Conservation (phyloP, 495 filamentous ascomycete genomes). For the Chaetomium tenue region DNA sequence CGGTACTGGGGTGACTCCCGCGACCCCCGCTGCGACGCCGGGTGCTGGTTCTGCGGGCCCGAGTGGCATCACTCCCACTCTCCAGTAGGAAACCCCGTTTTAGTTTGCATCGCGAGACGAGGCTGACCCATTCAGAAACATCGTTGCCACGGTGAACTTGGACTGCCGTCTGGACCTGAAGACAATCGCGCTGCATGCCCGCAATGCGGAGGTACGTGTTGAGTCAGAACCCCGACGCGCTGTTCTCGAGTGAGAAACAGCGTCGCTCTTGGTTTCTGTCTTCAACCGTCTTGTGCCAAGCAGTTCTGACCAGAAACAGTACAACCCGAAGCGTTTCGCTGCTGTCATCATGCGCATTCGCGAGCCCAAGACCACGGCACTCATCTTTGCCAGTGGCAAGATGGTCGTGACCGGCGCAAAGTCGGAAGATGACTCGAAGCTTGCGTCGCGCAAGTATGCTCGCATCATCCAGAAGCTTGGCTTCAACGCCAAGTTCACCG, state of each 20-base stretch:
- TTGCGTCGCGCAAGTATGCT: constrained; percentile 96
- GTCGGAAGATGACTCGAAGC: constrained; percentile 95
- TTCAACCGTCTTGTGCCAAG: constrained; percentile 37
- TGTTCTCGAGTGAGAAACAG: constrained; percentile 15
- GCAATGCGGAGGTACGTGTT: constrained; percentile 75
- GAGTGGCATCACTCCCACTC: constrained; percentile 85
- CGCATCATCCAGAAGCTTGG: constrained; percentile 99
- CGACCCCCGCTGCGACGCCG: constrained; percentile 92
- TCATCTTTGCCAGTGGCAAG: constrained; percentile 98
- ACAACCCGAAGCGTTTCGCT: constrained; percentile 82
- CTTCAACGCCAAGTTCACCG: constrained; percentile 99
- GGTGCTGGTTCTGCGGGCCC: constrained; percentile 72
- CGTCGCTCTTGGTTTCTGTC: constrained; percentile 39
- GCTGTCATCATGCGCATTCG: constrained; percentile 99
- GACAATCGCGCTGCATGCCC: constrained; percentile 97
- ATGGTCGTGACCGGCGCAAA: constrained; percentile 99
- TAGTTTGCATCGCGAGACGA: constrained; percentile 35
- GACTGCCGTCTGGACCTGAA: constrained; percentile 97
- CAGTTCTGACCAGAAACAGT: constrained; percentile 42
- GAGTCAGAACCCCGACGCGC: constrained; percentile 23
- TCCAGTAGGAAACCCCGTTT: constrained; percentile 76
- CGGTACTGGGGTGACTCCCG: constrained; percentile 87
- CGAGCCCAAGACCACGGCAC: constrained; percentile 95
- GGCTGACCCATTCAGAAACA: constrained; percentile 84
- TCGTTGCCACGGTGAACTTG: constrained; percentile 98